These are phyloP conservation scores for Fusarium annulatum DNA, from an alignment of 2,329 filamentous ascomycete genomes.

Conservation along the genomic window DNA sequence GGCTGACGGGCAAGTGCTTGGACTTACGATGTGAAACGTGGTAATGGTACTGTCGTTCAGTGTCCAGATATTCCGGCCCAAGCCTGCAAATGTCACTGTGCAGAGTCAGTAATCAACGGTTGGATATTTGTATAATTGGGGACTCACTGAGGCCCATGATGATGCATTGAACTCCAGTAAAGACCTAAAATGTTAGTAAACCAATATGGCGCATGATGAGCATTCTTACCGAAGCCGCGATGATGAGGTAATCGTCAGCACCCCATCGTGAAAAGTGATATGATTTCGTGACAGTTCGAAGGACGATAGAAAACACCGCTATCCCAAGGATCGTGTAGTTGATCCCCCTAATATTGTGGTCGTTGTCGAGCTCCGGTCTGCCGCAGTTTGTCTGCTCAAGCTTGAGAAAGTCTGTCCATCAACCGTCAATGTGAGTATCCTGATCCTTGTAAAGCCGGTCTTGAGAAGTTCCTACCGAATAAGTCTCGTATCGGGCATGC, in stretches of 20 bases:
- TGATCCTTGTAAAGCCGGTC: fast-evolving
- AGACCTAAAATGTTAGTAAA: neutral
- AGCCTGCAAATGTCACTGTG: neutral
- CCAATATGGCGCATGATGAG: fast-evolving
- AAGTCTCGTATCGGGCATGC: neutral
- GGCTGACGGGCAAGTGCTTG: fast-evolving
- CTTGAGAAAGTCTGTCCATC: neutral
- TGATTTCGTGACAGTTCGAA: neutral
- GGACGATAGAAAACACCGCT: neutral
- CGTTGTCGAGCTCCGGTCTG: neutral
- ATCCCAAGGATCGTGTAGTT: neutral
- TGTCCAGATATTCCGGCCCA: neutral
- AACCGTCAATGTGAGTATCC: neutral
- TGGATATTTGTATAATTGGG: fast-evolving
- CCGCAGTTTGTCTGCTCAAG: neutral
- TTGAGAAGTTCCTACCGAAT: neutral
- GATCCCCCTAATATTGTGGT: neutral
- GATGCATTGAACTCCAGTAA: neutral
- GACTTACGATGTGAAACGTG: neutral
- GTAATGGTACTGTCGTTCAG: neutral
- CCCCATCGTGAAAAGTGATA: conserved; percentile 1
- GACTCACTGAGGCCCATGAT: neutral
- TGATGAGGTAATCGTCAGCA: neutral
- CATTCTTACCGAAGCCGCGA: neutral
- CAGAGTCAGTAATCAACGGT: fast-evolving